phyloP scores from a whole-genome alignment of 176 grass and related monocot species.

The Triticum turgidum region DNA sequence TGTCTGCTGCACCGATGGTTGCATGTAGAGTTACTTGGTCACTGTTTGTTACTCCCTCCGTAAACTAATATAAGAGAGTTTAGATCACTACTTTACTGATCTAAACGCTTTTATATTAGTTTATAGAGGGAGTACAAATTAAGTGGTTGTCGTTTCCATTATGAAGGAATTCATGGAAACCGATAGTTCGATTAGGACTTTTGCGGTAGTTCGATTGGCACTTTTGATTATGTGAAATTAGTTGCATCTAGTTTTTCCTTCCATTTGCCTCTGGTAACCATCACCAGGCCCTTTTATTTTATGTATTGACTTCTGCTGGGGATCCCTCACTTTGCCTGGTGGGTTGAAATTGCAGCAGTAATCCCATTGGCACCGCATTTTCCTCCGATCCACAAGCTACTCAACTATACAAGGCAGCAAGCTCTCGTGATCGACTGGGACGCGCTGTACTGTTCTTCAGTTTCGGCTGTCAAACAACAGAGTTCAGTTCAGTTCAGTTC shows the following conservation, averaged over 20 bases:
- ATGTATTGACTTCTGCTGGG: constrained; percentile 47
- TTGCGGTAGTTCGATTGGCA: not conserved
- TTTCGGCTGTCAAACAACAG: no score
- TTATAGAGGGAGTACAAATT: not conserved
- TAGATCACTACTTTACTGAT: no score
- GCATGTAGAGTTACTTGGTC: no score
- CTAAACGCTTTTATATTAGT: no score
- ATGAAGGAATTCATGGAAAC: not conserved
- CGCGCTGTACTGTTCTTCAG: no score
- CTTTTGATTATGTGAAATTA: not conserved
- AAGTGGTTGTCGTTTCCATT: not conserved
- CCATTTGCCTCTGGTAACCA: not conserved
- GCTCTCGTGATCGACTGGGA: constrained; percentile 22
- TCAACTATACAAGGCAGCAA: constrained; percentile 40
- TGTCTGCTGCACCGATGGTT: not conserved
- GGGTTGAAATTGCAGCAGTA: constrained; percentile 60
- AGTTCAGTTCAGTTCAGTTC: no score
- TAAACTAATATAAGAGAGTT: no score
- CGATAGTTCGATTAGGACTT: not conserved
- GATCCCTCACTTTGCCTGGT: constrained; percentile 68
- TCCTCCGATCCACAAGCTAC: constrained; percentile 45
- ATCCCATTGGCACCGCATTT: constrained; percentile 58
- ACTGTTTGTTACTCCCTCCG: not conserved
- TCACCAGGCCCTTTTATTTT: not conserved
- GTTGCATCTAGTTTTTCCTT: not conserved